phyloP scores from a whole-genome alignment of 2,329 filamentous ascomycete genomes.

The Claviceps africana region DNA sequence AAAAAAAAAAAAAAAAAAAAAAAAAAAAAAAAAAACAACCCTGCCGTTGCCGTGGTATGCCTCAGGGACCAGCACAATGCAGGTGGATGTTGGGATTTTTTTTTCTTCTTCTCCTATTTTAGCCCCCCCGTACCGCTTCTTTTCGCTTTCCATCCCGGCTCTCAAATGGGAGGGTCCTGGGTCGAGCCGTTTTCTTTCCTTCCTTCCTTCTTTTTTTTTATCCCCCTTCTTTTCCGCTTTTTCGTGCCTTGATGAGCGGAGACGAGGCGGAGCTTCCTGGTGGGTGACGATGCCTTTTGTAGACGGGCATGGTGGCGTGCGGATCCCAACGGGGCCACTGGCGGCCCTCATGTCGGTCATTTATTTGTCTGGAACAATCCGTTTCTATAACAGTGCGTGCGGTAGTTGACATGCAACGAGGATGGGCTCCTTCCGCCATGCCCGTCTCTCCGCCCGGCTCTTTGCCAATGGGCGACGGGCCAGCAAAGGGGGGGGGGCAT shows the following conservation, averaged over 20 bases:
- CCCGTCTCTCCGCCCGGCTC: not conserved
- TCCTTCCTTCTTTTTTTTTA: not conserved
- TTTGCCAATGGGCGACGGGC: not conserved
- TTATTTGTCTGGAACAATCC: not conserved
- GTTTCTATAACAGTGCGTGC: not conserved
- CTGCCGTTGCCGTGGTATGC: not conserved
- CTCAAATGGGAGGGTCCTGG: not conserved
- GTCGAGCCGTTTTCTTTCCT: not conserved
- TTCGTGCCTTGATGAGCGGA: too few species aligned
- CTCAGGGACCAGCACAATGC: not conserved
- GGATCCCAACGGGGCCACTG: not conserved
- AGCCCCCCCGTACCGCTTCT: not conserved
- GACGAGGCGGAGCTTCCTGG: conserved; percentile 4
- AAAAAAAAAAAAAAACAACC: too few species aligned
- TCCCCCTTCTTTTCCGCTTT: not conserved
- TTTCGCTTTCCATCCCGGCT: not conserved
- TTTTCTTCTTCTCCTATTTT: not conserved
- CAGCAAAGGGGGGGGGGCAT: not conserved
- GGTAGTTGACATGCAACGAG: not conserved
- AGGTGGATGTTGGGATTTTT: not conserved
- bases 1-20: too few species aligned
- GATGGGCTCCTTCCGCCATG: not conserved
- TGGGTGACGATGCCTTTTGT: conserved; percentile 3
- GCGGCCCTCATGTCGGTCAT: not conserved
- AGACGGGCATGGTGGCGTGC: conserved; percentile 1